A percentile compares a stretch with the other conserved stretches of the same genome.
phyloP scores from a whole-genome alignment of 1,284 basidiomycete genomes.

The Stygiomarasmius scandens region DNA sequence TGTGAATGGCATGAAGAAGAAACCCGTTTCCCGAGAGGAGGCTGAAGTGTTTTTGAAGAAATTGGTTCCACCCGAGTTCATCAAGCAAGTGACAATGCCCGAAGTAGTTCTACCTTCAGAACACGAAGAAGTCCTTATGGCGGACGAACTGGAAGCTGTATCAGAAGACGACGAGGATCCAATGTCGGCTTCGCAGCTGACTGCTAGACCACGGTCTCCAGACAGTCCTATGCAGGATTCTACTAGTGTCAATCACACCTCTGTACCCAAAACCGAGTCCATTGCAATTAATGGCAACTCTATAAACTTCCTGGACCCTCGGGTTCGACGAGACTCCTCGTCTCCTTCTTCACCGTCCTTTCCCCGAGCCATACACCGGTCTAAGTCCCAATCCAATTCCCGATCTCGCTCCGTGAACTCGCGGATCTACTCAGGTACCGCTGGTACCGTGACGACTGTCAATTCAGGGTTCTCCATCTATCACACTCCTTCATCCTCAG shows the following conservation, averaged over 20 bases:
- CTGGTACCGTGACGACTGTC: slow-evolving; percentile 50
- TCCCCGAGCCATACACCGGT: slow-evolving; percentile 3
- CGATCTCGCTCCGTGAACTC: slow-evolving; percentile 42
- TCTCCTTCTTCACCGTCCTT: neutral
- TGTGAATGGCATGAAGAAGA: slow-evolving; percentile 29
- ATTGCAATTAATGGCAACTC: neutral
- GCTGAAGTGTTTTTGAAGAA: slow-evolving; percentile 51
- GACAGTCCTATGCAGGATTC: neutral
- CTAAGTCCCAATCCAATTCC: slow-evolving; percentile 38
- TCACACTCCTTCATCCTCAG: slow-evolving; percentile 75
- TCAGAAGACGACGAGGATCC: slow-evolving; percentile 18
- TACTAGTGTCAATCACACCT: neutral
- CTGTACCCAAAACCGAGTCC: neutral
- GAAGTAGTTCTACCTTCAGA: slow-evolving; percentile 1
- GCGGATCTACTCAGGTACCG: slow-evolving; percentile 38
- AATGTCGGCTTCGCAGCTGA: slow-evolving; percentile 15
- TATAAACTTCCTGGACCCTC: neutral
- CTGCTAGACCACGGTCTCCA: slow-evolving; percentile 5
- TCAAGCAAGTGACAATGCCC: neutral
- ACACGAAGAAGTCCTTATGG: slow-evolving; percentile 4
- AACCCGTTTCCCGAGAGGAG: slow-evolving; percentile 35
- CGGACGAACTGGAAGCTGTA: neutral
- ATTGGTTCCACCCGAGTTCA: slow-evolving; percentile 49
- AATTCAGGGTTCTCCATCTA: slow-evolving; percentile 62
- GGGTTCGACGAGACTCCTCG: neutral